phyloP scores from a whole-genome alignment of 164 flowering plant genomes.

The Chimonanthus salicifolius region DNA sequence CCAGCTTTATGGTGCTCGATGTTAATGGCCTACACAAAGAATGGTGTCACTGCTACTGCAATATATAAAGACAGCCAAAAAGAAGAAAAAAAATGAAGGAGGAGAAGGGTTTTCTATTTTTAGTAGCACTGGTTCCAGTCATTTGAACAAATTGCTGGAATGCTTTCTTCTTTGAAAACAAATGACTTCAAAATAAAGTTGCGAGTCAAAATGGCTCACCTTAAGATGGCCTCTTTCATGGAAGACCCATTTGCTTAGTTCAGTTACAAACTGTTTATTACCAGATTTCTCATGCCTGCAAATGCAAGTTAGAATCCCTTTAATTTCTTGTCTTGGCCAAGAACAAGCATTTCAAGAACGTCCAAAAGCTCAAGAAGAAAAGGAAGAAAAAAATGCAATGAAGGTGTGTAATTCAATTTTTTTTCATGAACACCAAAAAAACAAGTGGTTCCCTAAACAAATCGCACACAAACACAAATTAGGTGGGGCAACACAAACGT shows the following conservation, averaged over 20 bases:
- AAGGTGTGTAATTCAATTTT: not conserved
- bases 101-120: not conserved
- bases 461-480: too few relatives aligned
- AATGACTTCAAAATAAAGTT: not conserved
- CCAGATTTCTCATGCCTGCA: constrained; percentile 84
- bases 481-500: too few relatives aligned
- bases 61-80: not conserved
- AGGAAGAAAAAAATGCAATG: too few relatives aligned
- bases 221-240: constrained; percentile 98
- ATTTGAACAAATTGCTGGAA: not conserved
- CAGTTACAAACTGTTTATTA: constrained; percentile 87
- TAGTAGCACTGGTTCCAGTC: not conserved
- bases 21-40: constrained; percentile 56
- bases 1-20: constrained; percentile 78
- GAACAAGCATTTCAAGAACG: not conserved
- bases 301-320: constrained; percentile 14
- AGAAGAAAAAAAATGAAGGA: too few relatives aligned
- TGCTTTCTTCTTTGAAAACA: not conserved
- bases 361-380: too few relatives aligned
- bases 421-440: too few relatives aligned
- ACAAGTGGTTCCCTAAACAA: too few relatives aligned
- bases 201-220: constrained; percentile 35
- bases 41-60: not conserved
- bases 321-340: constrained; percentile 5
- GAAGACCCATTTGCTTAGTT: constrained; percentile 98